Percentiles rank a stretch among this genome's conserved stretches.
Conservation (phyloP, 805 yeast species). For the Yamadazyma insecticola region DNA sequence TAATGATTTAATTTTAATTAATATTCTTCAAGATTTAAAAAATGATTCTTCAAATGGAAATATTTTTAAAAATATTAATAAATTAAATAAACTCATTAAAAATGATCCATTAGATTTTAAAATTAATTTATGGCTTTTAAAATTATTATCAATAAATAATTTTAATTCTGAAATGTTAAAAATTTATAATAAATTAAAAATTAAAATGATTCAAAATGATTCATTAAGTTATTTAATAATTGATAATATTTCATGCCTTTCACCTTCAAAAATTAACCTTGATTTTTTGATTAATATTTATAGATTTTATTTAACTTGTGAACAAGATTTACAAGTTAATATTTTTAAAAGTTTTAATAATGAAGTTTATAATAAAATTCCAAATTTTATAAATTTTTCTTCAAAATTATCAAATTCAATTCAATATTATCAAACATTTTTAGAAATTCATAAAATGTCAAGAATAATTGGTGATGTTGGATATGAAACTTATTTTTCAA, state of each 20-base stretch:
- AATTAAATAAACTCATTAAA: constrained; percentile 53
- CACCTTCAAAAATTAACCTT: constrained; percentile 40
- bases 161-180: constrained; percentile 43
- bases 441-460: constrained; percentile 18
- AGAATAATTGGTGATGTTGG: constrained; percentile 19
- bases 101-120: constrained; percentile 71
- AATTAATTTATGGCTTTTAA: constrained; percentile 65
- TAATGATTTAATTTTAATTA: constrained; percentile 59
- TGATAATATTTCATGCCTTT: constrained; percentile 25
- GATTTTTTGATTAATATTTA: constrained; percentile 29
- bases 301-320: constrained; percentile 51
- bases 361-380: constrained; percentile 60
- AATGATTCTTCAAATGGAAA: constrained; percentile 15
- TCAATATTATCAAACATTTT: constrained; percentile 27
- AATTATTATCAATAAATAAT: constrained; percentile 58
- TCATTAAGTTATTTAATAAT: constrained; percentile 46
- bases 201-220: constrained; percentile 76
- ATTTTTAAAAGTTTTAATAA: constrained; percentile 52
- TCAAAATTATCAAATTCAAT: constrained; percentile 47
- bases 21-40: constrained; percentile 28
- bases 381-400: constrained; percentile 62
- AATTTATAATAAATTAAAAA: constrained; percentile 51
- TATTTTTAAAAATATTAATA: constrained; percentile 37
- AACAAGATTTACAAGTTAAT: constrained; percentile 46
- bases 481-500: constrained; percentile 23